phyloP scores from a whole-genome alignment of 345 rosid genomes.

The Lepidium sativum region DNA sequence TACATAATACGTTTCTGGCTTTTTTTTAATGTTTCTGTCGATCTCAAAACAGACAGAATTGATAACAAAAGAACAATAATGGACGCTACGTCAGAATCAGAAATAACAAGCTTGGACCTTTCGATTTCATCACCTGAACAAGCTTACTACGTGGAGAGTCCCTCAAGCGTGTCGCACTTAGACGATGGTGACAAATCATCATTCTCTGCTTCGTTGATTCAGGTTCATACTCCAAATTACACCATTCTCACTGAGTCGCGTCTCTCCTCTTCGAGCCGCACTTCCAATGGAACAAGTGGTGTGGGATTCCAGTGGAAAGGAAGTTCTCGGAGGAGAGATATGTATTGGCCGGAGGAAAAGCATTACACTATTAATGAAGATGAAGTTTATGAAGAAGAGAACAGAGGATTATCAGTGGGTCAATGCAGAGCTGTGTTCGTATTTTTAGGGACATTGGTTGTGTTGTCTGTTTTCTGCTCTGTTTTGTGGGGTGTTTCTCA shows the following conservation, averaged over 20 bases:
- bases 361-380: slow-evolving; percentile 62
- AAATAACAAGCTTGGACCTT: slow-evolving; percentile 55
- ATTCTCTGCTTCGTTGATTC: slow-evolving; percentile 29
- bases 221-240: slow-evolving; percentile 26
- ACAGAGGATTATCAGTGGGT: slow-evolving; percentile 34
- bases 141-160: slow-evolving; percentile 67
- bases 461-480: slow-evolving; percentile 63
- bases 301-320: slow-evolving; percentile 44
- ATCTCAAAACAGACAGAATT: not conserved
- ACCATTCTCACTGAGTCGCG: slow-evolving; percentile 26
- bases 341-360: slow-evolving; percentile 73
- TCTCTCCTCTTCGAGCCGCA: slow-evolving; percentile 29
- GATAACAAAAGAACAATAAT: slow-evolving; percentile 22
- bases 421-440: slow-evolving; percentile 51
- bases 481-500: slow-evolving; percentile 80
- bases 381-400: slow-evolving; percentile 30
- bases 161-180: slow-evolving; percentile 57
- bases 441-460: slow-evolving; percentile 30
- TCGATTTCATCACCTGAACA: slow-evolving; percentile 75
- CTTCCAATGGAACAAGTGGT: slow-evolving; percentile 18
- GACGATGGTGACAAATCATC: slow-evolving; percentile 78
- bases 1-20: not conserved
- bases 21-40: not conserved
- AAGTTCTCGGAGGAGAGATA: slow-evolving; percentile 45
- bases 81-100: slow-evolving; percentile 68